A percentile compares a stretch with the other conserved stretches of the same genome.
phyloP scores from a whole-genome alignment of 768 basidiomycete genomes.

The Naganishia antarctica region DNA sequence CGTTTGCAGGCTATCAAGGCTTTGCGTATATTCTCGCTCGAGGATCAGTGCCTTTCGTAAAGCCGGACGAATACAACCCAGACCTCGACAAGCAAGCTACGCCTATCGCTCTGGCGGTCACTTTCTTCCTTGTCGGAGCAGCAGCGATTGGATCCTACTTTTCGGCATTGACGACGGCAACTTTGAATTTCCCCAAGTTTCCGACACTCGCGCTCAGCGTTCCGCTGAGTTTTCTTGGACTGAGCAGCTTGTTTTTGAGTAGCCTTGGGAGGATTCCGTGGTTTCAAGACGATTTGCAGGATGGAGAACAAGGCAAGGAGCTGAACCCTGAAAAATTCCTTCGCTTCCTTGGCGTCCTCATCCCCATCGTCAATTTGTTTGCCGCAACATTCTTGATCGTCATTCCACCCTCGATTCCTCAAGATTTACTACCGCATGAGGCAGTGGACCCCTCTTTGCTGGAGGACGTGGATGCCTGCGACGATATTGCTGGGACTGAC shows the following conservation, averaged over 20 bases:
- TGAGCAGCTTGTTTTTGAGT: slow-evolving; percentile 42
- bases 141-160: slow-evolving; percentile 48
- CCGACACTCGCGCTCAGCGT: slow-evolving; percentile 47
- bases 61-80: slow-evolving; percentile 8
- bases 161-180: slow-evolving; percentile 45
- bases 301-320: slow-evolving; percentile 22
- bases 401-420: slow-evolving; percentile 25
- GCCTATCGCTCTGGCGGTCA: slow-evolving; percentile 17
- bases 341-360: slow-evolving; percentile 40
- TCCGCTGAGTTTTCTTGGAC: slow-evolving; percentile 43
- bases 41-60: slow-evolving; percentile 16
- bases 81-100: slow-evolving; percentile 17
- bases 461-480: slow-evolving; percentile 20
- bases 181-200: slow-evolving; percentile 44
- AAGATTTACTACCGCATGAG: slow-evolving; percentile 15
- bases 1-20: slow-evolving; percentile 42
- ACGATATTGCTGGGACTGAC: slow-evolving; percentile 18
- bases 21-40: slow-evolving; percentile 37
- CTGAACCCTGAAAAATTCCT: slow-evolving; percentile 41
- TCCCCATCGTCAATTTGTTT: slow-evolving; percentile 44
- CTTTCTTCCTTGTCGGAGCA: slow-evolving; percentile 43
- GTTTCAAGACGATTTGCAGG: slow-evolving; percentile 17
- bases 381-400: slow-evolving; percentile 42
- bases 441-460: neutral
- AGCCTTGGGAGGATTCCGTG: slow-evolving; percentile 3